phyloP scores from a whole-genome alignment of 2,329 filamentous ascomycete species.

The Ophiobolus disseminans region DNA sequence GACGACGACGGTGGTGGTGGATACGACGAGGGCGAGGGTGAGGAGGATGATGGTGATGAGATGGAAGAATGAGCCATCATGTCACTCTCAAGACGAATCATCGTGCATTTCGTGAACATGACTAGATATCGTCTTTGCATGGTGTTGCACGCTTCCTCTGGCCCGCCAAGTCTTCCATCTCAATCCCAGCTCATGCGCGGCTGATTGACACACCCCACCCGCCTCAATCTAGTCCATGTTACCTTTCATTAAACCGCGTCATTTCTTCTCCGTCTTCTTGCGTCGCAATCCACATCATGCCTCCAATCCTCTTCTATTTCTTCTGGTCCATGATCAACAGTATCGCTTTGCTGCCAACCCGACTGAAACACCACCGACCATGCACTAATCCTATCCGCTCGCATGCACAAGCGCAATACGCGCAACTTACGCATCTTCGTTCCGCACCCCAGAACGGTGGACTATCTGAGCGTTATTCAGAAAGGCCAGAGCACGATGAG shows the following conservation, averaged over 20 bases:
- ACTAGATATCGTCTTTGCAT: not conserved
- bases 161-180: not conserved
- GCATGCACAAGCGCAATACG: conserved; percentile 12
- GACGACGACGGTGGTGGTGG: conserved; percentile 43
- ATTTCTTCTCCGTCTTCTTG: not conserved
- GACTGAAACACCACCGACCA: conserved; percentile 4
- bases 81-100: not conserved
- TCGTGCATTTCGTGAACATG: not conserved
- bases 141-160: not conserved
- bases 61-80: conserved; percentile 29
- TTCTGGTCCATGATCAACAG: not conserved
- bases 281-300: not conserved
- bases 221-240: not conserved
- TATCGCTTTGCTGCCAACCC: too few relatives aligned
- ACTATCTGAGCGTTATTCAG: not conserved
- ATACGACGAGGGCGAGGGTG: conserved; percentile 39
- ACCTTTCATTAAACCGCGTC: not conserved
- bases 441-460: conserved; percentile 1
- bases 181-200: not conserved
- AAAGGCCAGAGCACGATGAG: not conserved
- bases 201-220: conserved; percentile 1
- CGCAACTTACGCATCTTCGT: conserved; percentile 4
- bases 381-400: conserved; percentile 10
- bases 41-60: conserved; percentile 33
- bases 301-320: not conserved